These are phyloP conservation scores for Hondaea fermentalgiana DNA, from an alignment of 108 stramenopile genomes.

Conservation along the genomic window DNA sequence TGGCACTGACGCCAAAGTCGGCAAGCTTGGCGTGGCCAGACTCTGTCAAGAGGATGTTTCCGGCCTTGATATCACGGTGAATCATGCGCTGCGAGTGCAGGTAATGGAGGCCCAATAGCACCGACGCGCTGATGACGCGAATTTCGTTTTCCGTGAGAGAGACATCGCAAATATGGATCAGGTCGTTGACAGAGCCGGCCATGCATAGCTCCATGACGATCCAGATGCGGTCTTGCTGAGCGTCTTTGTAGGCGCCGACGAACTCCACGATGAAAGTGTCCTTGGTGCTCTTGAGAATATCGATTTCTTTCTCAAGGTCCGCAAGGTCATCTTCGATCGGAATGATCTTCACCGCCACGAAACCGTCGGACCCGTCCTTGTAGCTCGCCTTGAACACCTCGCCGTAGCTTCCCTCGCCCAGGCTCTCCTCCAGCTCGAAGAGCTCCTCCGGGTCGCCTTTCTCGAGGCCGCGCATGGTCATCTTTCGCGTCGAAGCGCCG, in stretches of 20 bases:
- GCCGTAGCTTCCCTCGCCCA: slow-evolving; percentile 52
- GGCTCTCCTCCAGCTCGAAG: not conserved
- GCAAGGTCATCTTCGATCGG: slow-evolving; percentile 55
- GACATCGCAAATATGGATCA: slow-evolving; percentile 64
- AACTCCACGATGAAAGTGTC: slow-evolving; percentile 75
- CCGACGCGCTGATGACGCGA: slow-evolving; percentile 71
- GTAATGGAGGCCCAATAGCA: slow-evolving; percentile 76
- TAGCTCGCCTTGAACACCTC: slow-evolving; percentile 73
- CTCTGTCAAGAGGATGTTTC: slow-evolving; percentile 76
- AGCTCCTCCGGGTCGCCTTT: not conserved
- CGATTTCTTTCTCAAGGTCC: slow-evolving; percentile 79
- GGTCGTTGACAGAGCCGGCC: slow-evolving; percentile 70
- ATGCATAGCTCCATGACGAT: slow-evolving; percentile 89
- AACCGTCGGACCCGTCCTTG: slow-evolving; percentile 47
- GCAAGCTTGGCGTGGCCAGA: slow-evolving; percentile 80
- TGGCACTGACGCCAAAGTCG: slow-evolving; percentile 82
- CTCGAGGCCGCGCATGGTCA: not conserved
- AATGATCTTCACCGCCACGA: slow-evolving; percentile 83
- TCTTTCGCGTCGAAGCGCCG: too few relatives aligned
- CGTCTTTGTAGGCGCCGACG: slow-evolving; percentile 58
- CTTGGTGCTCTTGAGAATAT: slow-evolving; percentile 69
- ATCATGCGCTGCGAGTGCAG: slow-evolving; percentile 72
- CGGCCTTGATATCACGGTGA: slow-evolving; percentile 90
- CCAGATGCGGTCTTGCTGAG: slow-evolving; percentile 19
- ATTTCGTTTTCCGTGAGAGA: slow-evolving; percentile 55